Base-by-base conservation (phyloP, 73 alveolate genomes). In the Tetrahymena borealis region DNA sequence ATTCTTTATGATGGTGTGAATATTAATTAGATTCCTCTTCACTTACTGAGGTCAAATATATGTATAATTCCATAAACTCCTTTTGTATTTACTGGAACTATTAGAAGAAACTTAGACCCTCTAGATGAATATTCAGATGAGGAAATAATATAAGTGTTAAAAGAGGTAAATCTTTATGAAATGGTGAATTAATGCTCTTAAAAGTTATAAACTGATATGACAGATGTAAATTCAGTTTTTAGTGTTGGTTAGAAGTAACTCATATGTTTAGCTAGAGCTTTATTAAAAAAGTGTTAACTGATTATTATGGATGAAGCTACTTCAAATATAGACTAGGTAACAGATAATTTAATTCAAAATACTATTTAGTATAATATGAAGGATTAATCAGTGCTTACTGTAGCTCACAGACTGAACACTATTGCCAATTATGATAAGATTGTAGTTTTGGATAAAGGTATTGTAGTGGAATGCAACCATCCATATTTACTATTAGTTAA, bases 41-140 rank as follows among this genome's bases (percentile, higher is more conserved):
- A 94, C 38, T 91, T 33, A 32, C 94, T 96, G 38, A 91, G 99
- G 38, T 78, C 92, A 24, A 38, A 41, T 32, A 91, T 96, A n/a
- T 90, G 96, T 38, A 92, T 91, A 7, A 96, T 96, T 78, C 96
- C 99, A 2, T 94, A 96, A 95, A 92, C 94, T 43, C 97, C 97
- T 16, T 93, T 94, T 90, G 39, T 96, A 78, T 91, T 96, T 60
- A 94, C 96, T 79, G 94, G 94, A 35, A 79, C 97, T 13, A 33
- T 96, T 11, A 96, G 96, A 91, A 96, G 94, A 33, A 96, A 96
- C 90, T 78, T 96, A 31, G 98, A 96, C 93, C 98, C 98, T 9
- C 90, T 94, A 91, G 91, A 91, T 39, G 94, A 96, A 60, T 91
- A 78, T 43, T 39, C 78, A 33, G 96, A 94, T 33, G 96, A 94